phyloP scores from a whole-genome alignment of 2,329 filamentous ascomycete species.

The Talaromyces sp. region DNA sequence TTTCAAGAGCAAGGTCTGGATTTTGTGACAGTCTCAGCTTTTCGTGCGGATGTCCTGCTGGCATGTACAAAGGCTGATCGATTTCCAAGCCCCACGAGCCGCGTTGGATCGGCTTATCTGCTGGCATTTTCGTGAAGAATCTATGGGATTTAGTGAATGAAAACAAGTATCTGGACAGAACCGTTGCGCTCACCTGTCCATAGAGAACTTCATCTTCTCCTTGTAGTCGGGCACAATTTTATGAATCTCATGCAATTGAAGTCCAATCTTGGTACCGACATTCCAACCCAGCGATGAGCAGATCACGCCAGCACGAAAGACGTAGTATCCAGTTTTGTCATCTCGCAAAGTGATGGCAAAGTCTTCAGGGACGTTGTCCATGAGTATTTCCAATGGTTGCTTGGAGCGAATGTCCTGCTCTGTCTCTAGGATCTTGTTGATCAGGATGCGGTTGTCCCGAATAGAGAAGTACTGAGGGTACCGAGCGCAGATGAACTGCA shows the following conservation, averaged over 20 bases:
- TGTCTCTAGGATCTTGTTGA: conserved; percentile 65
- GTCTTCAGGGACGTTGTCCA: conserved; percentile 79
- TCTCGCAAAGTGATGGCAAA: conserved; percentile 74
- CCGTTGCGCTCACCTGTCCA: conserved; percentile 63
- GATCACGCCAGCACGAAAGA: conserved; percentile 70
- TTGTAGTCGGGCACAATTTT: conserved; percentile 74
- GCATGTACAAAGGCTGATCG: conserved; percentile 70
- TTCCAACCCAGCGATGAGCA: conserved; percentile 82
- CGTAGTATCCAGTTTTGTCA: conserved; percentile 66
- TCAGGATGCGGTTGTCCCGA: conserved; percentile 53
- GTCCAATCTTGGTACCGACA: conserved; percentile 67
- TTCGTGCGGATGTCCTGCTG: conserved; percentile 63
- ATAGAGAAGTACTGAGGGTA: conserved; percentile 73
- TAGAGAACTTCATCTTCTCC: conserved; percentile 81
- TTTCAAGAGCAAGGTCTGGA: conserved; percentile 52
- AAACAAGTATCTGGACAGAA: neutral
- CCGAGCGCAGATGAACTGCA: conserved; percentile 73
- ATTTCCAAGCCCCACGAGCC: conserved; percentile 81
- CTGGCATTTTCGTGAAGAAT: conserved; percentile 76
- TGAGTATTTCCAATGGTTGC: conserved; percentile 64
- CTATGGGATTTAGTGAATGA: conserved; percentile 38
- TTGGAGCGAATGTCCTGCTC: conserved; percentile 58
- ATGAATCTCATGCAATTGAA: conserved; percentile 69
- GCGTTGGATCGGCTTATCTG: conserved; percentile 72
- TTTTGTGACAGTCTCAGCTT: conserved; percentile 57